A percentile compares a stretch with the other conserved stretches of the same genome.
These are phyloP conservation scores for Hibiscus mutabilis DNA, from an alignment of 345 rosid species.

Conservation along the genomic window DNA sequence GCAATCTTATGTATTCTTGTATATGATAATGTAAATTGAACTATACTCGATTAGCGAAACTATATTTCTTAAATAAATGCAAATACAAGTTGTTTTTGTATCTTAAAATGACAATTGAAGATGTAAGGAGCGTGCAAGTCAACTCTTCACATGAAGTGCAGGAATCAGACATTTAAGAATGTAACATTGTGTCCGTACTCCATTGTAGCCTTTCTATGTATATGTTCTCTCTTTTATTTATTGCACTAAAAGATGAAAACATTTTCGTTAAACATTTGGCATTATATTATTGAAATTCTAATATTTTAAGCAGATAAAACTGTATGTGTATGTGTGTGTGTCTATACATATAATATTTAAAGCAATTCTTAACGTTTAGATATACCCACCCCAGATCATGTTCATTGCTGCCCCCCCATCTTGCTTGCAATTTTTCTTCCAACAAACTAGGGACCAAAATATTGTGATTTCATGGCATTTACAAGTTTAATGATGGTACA, in stretches of 20 bases:
- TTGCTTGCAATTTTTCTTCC: background rate
- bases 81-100: too few species aligned
- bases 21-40: too few species aligned
- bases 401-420: background rate
- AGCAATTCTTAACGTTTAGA: background rate
- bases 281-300: background rate
- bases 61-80: too few species aligned
- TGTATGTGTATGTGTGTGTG: background rate
- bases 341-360: too few species aligned
- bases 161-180: slow-evolving; percentile 20
- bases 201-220: background rate
- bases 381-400: background rate
- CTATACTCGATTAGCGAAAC: too few species aligned
- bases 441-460: background rate
- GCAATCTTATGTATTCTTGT: too few species aligned
- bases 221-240: background rate
- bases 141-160: slow-evolving; percentile 20
- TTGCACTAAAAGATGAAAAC: background rate
- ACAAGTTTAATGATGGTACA: too few species aligned
- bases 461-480: background rate
- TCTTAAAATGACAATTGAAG: too few species aligned
- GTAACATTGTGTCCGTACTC: slow-evolving; percentile 17
- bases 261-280: too few species aligned
- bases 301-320: background rate
- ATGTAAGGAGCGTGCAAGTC: background rate